Conservation (phyloP, 805 yeast species). For the Scheffersomyces spartinae region DNA sequence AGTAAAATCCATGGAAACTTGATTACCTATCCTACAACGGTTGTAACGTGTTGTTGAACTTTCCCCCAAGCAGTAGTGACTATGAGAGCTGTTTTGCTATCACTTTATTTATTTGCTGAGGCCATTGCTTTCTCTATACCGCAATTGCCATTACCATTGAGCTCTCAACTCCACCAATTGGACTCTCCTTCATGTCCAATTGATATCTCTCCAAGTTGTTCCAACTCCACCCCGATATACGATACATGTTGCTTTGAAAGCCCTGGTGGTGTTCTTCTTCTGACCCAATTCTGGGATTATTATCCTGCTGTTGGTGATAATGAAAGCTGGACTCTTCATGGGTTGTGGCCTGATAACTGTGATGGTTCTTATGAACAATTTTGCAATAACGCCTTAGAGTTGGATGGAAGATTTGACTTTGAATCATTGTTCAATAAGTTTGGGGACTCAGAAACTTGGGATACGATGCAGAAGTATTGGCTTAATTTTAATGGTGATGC, state of each 20-base stretch:
- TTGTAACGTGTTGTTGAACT: no score
- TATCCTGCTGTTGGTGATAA: slow-evolving; percentile 20
- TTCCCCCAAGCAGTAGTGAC: no score
- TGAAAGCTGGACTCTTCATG: slow-evolving; percentile 31
- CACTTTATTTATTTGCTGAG: no score
- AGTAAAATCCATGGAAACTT: no score
- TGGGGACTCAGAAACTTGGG: slow-evolving; percentile 13
- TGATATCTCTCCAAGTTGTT: slow-evolving; percentile 50
- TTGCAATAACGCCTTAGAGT: slow-evolving; percentile 45
- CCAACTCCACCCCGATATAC: slow-evolving; percentile 38
- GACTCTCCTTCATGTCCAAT: no score
- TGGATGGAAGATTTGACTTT: not conserved
- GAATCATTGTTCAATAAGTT: slow-evolving; percentile 9
- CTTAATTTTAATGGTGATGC: slow-evolving; percentile 21
- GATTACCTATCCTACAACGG: no score
- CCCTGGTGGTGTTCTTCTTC: slow-evolving; percentile 28
- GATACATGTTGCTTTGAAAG: slow-evolving; percentile 37
- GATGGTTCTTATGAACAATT: slow-evolving; percentile 42
- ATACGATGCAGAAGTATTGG: slow-evolving; percentile 21
- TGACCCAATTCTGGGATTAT: slow-evolving; percentile 33
- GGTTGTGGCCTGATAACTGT: slow-evolving; percentile 33
- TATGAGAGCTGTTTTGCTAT: no score
- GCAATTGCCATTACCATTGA: no score
- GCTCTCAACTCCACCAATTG: no score
- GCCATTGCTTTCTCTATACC: no score